phyloP scores from a whole-genome alignment of 2,329 filamentous ascomycete species.

The Thielaviopsis euricoi region DNA sequence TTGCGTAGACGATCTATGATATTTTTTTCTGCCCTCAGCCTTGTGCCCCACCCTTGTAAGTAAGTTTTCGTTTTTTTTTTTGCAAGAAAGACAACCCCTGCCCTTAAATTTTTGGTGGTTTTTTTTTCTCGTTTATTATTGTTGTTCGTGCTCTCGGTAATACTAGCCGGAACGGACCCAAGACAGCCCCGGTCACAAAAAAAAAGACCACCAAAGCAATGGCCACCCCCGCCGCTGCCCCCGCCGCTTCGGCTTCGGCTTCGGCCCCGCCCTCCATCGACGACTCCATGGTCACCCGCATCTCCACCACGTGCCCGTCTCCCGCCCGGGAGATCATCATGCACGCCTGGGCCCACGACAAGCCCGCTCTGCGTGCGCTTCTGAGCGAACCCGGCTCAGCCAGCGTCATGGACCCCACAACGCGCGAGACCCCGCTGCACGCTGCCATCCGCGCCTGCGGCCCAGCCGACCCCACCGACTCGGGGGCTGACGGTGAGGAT shows the following conservation, averaged over 20 bases:
- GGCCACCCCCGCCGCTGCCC: background rate
- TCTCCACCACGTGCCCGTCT: constrained; percentile 35
- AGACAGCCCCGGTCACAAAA: background rate
- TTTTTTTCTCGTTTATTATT: no score
- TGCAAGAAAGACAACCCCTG: background rate
- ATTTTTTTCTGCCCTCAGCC: background rate
- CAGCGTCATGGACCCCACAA: constrained; percentile 69
- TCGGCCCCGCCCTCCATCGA: constrained; percentile 16
- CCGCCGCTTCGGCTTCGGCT: background rate
- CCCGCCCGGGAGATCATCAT: constrained; percentile 34
- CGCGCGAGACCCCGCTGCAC: constrained; percentile 76
- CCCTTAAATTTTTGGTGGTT: background rate
- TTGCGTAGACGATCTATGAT: background rate
- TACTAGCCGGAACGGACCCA: no score
- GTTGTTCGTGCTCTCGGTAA: no score
- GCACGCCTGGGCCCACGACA: constrained; percentile 43
- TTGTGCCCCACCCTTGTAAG: background rate
- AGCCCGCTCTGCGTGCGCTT: constrained; percentile 49
- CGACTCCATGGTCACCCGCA: constrained; percentile 36
- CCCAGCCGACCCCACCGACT: constrained; percentile 19
- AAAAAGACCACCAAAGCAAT: background rate
- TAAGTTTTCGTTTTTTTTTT: background rate
- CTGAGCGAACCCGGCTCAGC: constrained; percentile 46
- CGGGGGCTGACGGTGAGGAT: constrained; percentile 21
- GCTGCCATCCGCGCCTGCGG: constrained; percentile 70